phyloP scores from a whole-genome alignment of 805 yeast genomes.

The Candida vartiovaarae region DNA sequence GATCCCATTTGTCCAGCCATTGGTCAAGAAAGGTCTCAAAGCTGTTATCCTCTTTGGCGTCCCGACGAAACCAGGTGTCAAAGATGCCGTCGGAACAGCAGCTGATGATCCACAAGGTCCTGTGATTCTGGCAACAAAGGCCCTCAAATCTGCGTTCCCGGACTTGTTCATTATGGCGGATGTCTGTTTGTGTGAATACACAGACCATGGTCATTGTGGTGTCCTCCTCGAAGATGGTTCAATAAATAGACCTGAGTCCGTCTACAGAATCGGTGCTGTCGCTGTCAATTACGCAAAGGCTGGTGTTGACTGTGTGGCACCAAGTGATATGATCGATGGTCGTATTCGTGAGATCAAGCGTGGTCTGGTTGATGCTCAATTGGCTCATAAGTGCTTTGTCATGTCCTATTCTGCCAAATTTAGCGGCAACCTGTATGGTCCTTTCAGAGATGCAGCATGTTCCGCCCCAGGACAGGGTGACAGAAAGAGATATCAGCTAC shows the following conservation, averaged over 20 bases:
- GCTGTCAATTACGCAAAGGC: slow-evolving; percentile 94
- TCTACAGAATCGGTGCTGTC: slow-evolving; percentile 82
- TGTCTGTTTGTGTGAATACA: slow-evolving; percentile 94
- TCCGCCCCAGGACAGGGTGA: slow-evolving; percentile 87
- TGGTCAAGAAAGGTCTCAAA: slow-evolving; percentile 74
- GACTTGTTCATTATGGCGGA: slow-evolving; percentile 85
- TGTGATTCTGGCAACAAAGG: slow-evolving; percentile 72
- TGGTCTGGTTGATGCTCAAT: slow-evolving; percentile 70
- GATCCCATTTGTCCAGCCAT: slow-evolving; percentile 57
- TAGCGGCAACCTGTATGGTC: slow-evolving; percentile 87
- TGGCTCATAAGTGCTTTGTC: slow-evolving; percentile 83
- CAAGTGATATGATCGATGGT: slow-evolving; percentile 97
- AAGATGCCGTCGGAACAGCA: slow-evolving; percentile 76
- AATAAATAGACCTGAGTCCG: slow-evolving; percentile 67
- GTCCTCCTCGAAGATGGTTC: slow-evolving; percentile 80
- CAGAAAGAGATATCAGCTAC: slow-evolving; percentile 87
- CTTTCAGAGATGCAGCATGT: slow-evolving; percentile 97
- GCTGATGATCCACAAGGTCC: slow-evolving; percentile 98
- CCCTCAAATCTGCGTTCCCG: slow-evolving; percentile 62
- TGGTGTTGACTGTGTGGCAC: slow-evolving; percentile 94
- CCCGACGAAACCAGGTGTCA: slow-evolving; percentile 64
- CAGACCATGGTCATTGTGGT: slow-evolving; percentile 98
- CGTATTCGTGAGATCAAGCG: slow-evolving; percentile 80
- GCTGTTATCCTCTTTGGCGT: slow-evolving; percentile 93
- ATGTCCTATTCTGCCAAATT: slow-evolving; percentile 95